A percentile compares a stretch with the other conserved stretches of the same genome.
phyloP scores from a whole-genome alignment of 2,329 filamentous ascomycete genomes.

The Aspergillus ochraceoroseus region DNA sequence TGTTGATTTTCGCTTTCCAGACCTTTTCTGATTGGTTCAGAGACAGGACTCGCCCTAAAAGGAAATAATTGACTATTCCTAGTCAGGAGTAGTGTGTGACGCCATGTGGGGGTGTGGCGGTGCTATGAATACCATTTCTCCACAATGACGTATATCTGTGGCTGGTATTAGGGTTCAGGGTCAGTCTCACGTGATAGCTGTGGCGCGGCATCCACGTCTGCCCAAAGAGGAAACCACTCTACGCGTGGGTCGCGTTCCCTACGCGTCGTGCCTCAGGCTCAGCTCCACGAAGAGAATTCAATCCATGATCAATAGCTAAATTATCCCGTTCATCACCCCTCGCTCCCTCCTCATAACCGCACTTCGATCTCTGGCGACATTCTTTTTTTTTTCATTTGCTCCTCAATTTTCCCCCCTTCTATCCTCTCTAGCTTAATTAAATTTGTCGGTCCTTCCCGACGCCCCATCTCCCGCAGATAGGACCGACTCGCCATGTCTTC shows the following conservation, averaged over 20 bases:
- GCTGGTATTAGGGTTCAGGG: not conserved
- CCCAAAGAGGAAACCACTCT: constrained; percentile 31
- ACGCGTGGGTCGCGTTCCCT: constrained; percentile 30
- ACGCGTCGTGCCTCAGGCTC: constrained; percentile 21
- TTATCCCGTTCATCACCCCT: constrained; percentile 9
- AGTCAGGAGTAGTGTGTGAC: no score
- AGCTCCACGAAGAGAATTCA: no score
- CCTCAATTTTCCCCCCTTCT: no score
- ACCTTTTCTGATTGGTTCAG: constrained; percentile 3
- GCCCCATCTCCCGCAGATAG: not conserved
- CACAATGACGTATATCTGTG: not conserved
- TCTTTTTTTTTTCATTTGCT: no score
- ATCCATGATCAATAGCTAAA: no score
- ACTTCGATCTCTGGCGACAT: no score
- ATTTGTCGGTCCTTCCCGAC: constrained; percentile 9
- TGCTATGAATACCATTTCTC: constrained; percentile 5
- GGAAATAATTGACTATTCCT: not conserved
- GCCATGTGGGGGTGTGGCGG: constrained; percentile 7
- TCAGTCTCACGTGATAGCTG: constrained; percentile 14
- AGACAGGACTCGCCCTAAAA: not conserved
- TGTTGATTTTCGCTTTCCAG: no score
- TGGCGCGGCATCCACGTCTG: constrained; percentile 16
- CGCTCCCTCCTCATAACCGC: constrained; percentile 18
- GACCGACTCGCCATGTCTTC: constrained; percentile 39
- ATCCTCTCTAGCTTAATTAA: not conserved